phyloP scores from a whole-genome alignment of 169 alveolate genomes.

The Plasmodium malariae region DNA sequence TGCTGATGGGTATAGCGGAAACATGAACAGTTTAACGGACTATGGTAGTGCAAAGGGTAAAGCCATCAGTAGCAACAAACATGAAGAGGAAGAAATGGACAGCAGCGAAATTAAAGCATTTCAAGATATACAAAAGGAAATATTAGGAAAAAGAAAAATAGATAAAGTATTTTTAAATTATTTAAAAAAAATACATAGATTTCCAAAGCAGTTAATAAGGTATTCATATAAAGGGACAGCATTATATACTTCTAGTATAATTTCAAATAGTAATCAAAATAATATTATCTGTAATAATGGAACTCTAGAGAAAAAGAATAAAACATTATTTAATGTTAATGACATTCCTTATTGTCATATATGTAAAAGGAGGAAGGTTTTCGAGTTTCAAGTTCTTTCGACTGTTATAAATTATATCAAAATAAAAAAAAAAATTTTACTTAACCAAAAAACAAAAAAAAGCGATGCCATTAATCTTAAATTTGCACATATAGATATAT shows the following conservation, averaged over 20 bases:
- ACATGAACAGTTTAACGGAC: too few relatives aligned
- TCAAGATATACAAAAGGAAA: conserved; percentile 46
- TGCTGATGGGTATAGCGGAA: too few relatives aligned
- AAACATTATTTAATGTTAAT: neutral
- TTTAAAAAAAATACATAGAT: conserved; percentile 21
- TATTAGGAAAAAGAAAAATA: conserved; percentile 9
- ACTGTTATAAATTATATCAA: conserved; percentile 34
- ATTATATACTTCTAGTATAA: conserved; percentile 3
- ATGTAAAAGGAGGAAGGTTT: conserved; percentile 34
- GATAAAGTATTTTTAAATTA: conserved; percentile 24
- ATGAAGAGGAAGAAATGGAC: conserved; percentile 7
- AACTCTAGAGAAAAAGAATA: neutral
- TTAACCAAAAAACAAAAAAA: too few relatives aligned
- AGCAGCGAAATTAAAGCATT: conserved; percentile 46
- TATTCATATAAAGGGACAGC: conserved; percentile 40
- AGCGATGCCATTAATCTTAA: neutral
- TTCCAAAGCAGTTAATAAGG: conserved; percentile 39
- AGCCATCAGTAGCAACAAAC: too few relatives aligned
- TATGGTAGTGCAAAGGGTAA: too few relatives aligned
- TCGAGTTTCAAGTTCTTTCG: conserved; percentile 54
- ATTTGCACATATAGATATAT: conserved; percentile 11
- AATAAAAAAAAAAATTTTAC: conserved; percentile 13
- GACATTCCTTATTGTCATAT: conserved; percentile 33
- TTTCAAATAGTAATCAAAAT: conserved; percentile 5
- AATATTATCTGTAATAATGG: too few relatives aligned